Evolutionary conservation across 108 stramenopile genomes (phyloP).

Genomic region (Pseudonitzschia multistriata): DNA sequence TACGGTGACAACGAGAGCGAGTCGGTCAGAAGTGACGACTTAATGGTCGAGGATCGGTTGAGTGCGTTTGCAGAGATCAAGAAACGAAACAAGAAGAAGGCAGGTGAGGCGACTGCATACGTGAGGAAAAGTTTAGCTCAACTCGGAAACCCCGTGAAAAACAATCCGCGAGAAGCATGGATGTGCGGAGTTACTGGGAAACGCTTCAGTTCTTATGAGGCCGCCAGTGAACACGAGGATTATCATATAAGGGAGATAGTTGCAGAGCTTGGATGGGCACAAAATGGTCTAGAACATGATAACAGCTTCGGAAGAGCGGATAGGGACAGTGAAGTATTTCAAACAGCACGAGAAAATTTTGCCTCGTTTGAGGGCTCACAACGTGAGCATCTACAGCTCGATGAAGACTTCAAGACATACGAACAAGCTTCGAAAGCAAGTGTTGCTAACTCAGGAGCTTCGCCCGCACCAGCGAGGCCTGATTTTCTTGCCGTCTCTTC

Average conservation of each 20-base stretch:
- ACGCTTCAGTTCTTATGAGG: constrained; percentile 50
- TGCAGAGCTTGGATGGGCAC: constrained; percentile 30
- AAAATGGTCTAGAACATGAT: neutral
- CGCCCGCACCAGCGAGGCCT: neutral
- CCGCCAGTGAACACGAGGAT: constrained; percentile 62
- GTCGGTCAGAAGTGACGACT: neutral
- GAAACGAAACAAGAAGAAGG: constrained; percentile 16
- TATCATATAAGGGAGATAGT: constrained; percentile 49
- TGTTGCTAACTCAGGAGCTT: neutral
- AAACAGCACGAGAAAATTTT: neutral
- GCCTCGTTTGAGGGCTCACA: neutral
- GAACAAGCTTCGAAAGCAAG: neutral
- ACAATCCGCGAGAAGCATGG: constrained; percentile 47
- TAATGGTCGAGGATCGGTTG: neutral
- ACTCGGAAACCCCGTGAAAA: neutral
- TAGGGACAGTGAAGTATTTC: neutral
- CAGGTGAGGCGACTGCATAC: no score
- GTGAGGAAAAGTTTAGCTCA: neutral
- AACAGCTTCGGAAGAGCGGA: neutral
- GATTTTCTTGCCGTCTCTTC: neutral
- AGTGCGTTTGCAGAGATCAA: neutral
- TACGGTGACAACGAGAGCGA: constrained; percentile 14
- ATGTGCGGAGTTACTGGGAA: constrained; percentile 75
- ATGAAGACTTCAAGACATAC: neutral
- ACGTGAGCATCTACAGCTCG: neutral